Conservation (phyloP, 2,329 filamentous ascomycete genomes). For the Drechslera avenae region DNA sequence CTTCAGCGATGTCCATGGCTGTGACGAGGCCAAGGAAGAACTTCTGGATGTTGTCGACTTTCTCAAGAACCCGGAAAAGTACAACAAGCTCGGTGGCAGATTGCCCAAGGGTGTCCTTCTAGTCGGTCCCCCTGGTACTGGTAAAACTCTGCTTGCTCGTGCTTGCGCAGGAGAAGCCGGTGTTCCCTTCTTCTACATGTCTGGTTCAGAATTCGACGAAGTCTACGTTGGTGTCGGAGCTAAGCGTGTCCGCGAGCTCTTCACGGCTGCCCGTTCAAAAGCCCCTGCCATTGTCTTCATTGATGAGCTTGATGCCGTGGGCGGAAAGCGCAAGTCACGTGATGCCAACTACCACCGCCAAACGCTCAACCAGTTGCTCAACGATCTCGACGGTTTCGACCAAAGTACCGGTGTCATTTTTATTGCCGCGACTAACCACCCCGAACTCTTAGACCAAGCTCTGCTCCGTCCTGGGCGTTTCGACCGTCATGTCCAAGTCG, state of each 20-base stretch:
- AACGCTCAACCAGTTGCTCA: conserved; percentile 94
- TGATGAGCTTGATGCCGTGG: conserved; percentile 92
- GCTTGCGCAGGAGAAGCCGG: conserved; percentile 96
- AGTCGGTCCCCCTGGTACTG: conserved; percentile 93
- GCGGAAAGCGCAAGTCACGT: conserved; percentile 87
- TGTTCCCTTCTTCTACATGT: conserved; percentile 99
- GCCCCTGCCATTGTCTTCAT: conserved; percentile 94
- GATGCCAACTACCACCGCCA: conserved; percentile 97
- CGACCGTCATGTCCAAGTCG: conserved; percentile 87
- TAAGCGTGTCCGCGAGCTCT: conserved; percentile 95
- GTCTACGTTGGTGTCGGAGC: conserved; percentile 97
- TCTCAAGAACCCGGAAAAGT: conserved; percentile 88
- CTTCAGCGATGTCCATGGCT: conserved; percentile 94
- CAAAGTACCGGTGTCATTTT: conserved; percentile 95
- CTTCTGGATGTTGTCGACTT: conserved; percentile 97
- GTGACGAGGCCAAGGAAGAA: conserved; percentile 97
- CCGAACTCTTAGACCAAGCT: conserved; percentile 91
- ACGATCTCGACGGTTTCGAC: conserved; percentile 95
- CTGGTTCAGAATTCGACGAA: conserved; percentile 97
- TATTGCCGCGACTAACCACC: conserved; percentile 94
- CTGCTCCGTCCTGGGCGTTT: conserved; percentile 93
- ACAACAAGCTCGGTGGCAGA: conserved; percentile 92
- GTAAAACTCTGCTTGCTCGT: conserved; percentile 93
- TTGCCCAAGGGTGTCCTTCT: conserved; percentile 95
- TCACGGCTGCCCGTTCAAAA: conserved; percentile 79